Evolutionary conservation across 2,329 filamentous ascomycete species (phyloP), one percentile per base, ranked within the genome.

Genomic region (Botrytis tulipae): DNA sequence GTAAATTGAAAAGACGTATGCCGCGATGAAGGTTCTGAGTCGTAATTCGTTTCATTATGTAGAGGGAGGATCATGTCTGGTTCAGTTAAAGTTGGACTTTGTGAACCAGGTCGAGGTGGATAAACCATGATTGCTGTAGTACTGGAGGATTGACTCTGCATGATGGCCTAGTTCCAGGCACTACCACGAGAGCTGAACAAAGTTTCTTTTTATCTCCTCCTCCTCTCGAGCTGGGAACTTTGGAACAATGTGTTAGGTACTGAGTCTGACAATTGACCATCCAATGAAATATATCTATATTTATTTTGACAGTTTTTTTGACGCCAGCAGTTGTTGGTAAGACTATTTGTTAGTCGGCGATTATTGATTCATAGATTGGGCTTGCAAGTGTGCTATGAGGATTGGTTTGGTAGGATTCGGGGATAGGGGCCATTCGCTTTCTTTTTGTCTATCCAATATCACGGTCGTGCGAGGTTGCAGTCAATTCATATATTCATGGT

Each of bases 21-120:
- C 51, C 75, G 74, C 60, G 78, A 86, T 73, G 87, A 84, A 81
- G 88, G 83, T 80, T 86, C 84, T 81, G 86, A 85, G 81, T 87
- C 81, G 81, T 86, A 87, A 65, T 22, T 65, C 57, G 32, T 54
- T 76, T 90, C 88, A 80, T 91, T 90, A 81, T 92, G 90, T 75
- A 67, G n/a, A 14, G 95, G 95, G 70, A 98, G 85, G 79, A 98
- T 97, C 93, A 97, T 95, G 82, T 97, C 95, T 70, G 94, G 94
- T 82, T 97, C 97, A 73, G 94, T 97, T 79, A 98, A 85, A 3
- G 95, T 97, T 65, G 95, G 95, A 75, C 93, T 97, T 65, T 95
- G 95, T 74, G 93, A 97, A 20, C 89, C 90, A 76, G 92, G 90
- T 73, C 86, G 83, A 62, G 86, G 80, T 29, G 84, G 82, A 77